Percentiles rank a stretch among this genome's conserved stretches.
These are phyloP conservation scores for Primulina eburnea DNA, from an alignment of 257 asterid species.

Conservation along the genomic window DNA sequence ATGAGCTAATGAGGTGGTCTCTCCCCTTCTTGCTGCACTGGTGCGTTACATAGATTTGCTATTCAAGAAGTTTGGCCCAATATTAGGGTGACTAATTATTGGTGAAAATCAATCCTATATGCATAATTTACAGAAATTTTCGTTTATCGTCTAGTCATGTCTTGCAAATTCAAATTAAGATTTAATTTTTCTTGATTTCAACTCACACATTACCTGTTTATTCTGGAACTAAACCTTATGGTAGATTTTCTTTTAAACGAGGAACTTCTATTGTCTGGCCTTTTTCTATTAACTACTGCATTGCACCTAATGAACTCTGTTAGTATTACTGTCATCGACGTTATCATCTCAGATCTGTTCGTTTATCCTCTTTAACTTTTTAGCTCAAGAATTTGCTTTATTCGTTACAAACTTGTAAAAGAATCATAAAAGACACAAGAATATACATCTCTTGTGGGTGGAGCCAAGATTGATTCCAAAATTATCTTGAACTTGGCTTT, in stretches of 20 bases:
- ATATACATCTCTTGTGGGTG: conserved; percentile 35
- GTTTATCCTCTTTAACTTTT: conserved; percentile 17
- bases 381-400: conserved; percentile 29
- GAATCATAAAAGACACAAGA: conserved; percentile 34
- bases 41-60: not conserved
- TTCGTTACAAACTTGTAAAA: conserved; percentile 26
- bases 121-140: no score
- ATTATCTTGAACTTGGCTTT: conserved; percentile 24
- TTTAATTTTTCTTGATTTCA: not conserved
- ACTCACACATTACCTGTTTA: not conserved
- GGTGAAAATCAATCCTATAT: no score
- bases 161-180: not conserved
- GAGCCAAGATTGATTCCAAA: conserved; percentile 33
- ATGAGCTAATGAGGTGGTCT: not conserved
- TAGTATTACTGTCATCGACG: not conserved
- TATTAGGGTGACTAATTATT: no score
- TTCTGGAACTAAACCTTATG: not conserved
- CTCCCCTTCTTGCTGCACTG: not conserved
- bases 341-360: not conserved
- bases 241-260: no score
- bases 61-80: not conserved
- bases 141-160: not conserved
- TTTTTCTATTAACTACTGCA: not conserved
- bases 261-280: not conserved
- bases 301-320: not conserved